Percentiles rank a stretch among this genome's conserved stretches.
These are phyloP conservation scores for Agastache rugosa DNA, from an alignment of 257 asterid genomes.

Conservation along the genomic window DNA sequence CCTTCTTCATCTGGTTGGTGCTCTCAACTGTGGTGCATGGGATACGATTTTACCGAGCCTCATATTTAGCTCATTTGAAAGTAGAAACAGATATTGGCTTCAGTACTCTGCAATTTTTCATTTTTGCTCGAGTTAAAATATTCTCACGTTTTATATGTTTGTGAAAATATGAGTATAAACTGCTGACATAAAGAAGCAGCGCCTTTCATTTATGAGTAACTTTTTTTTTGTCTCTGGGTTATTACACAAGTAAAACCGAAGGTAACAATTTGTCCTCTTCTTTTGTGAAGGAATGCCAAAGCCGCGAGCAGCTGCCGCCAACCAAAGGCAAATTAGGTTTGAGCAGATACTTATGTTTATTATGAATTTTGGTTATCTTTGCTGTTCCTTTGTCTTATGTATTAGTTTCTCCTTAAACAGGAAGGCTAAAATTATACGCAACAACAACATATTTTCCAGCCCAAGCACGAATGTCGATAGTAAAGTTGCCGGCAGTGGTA, in stretches of 20 bases:
- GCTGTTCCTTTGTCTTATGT: constrained; percentile 21
- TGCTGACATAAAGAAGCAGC: not conserved
- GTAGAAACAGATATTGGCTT: constrained; percentile 17
- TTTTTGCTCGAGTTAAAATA: constrained; percentile 21
- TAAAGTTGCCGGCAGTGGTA: constrained; percentile 42
- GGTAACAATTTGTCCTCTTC: constrained; percentile 36
- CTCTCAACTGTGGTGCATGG: constrained; percentile 24
- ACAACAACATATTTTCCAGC: constrained; percentile 45
- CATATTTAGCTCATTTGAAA: constrained; percentile 22
- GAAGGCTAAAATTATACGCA: constrained; percentile 76
- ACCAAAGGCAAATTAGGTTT: constrained; percentile 68
- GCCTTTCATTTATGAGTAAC: not conserved
- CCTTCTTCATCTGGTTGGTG: constrained; percentile 71
- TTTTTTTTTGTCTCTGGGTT: not conserved
- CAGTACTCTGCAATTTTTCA: constrained; percentile 15
- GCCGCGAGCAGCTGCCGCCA: constrained; percentile 51
- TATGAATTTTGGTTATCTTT: constrained; percentile 23
- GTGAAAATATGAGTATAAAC: constrained; percentile 18
- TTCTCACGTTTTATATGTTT: constrained; percentile 16
- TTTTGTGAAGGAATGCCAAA: constrained; percentile 54
- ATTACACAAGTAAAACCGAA: constrained; percentile 6
- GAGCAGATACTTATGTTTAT: constrained; percentile 21
- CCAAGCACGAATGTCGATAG: constrained; percentile 44
- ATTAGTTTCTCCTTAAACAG: constrained; percentile 50
- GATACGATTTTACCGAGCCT: constrained; percentile 21